A percentile compares a stretch with the other conserved stretches of the same genome.
Conservation (phyloP, 257 asterid species). For the Linaria vulgaris region DNA sequence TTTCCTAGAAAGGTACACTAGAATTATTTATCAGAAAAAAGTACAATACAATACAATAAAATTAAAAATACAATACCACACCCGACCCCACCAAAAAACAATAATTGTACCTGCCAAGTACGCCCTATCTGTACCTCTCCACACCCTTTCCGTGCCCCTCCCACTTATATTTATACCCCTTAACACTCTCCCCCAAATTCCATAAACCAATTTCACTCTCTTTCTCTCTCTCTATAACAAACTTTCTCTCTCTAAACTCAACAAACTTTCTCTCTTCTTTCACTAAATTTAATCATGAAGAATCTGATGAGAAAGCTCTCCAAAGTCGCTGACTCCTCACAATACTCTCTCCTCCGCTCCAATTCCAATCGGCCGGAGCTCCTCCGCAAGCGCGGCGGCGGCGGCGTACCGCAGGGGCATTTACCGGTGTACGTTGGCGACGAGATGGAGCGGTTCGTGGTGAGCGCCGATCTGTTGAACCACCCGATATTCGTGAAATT, state of each 20-base stretch:
- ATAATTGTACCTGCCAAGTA: constrained; percentile 57
- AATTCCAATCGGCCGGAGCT: constrained; percentile 1
- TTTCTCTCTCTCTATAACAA: constrained; percentile 22
- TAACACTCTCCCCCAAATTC: no score
- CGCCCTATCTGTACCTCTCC: constrained; percentile 48
- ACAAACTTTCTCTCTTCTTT: constrained; percentile 4
- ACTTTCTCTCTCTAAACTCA: neutral
- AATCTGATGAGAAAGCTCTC: constrained; percentile 49
- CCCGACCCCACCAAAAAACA: constrained; percentile 20
- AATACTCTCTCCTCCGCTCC: constrained; percentile 31
- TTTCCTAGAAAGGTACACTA: neutral
- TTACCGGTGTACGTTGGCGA: constrained; percentile 65
- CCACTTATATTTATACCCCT: constrained; percentile 15
- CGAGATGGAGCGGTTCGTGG: constrained; percentile 61
- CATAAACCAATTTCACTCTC: constrained; percentile 4
- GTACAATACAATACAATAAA: no score
- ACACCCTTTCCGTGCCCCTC: constrained; percentile 1
- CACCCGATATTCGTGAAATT: constrained; percentile 52
- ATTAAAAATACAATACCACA: no score
- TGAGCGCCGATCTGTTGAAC: constrained; percentile 48
- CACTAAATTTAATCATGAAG: constrained; percentile 42
- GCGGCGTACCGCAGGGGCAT: constrained; percentile 56
- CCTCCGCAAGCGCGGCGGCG: constrained; percentile 21
- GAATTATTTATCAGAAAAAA: no score
- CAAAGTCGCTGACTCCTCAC: constrained; percentile 49